Evolutionary conservation across 148 eudicot genomes (phyloP).

Genomic region (Vaccinium myrtillus): DNA sequence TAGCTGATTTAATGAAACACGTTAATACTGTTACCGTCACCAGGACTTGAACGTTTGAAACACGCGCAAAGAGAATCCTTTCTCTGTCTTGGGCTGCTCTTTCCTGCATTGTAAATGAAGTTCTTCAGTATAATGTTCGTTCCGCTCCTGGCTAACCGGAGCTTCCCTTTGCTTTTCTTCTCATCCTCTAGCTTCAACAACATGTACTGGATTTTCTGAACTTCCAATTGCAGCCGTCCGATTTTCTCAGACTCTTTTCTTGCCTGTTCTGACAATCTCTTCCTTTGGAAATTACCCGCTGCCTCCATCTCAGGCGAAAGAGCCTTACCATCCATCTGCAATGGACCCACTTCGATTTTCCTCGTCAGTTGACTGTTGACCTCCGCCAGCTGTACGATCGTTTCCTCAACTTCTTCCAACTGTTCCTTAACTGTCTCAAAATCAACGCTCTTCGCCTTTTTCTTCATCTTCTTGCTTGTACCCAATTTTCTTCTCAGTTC

Average conservation of each 20-base stretch:
- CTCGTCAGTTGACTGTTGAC: slow-evolving; percentile 51
- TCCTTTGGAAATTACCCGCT: slow-evolving; percentile 30
- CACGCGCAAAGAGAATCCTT: not conserved
- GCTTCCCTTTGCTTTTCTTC: slow-evolving; percentile 50
- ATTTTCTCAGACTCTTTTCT: slow-evolving; percentile 74
- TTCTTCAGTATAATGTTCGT: slow-evolving; percentile 32
- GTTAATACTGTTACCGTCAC: slow-evolving; percentile 21
- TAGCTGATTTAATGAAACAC: not conserved
- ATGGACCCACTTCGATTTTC: slow-evolving; percentile 43
- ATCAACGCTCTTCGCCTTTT: slow-evolving; percentile 45
- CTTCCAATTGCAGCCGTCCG: slow-evolving; percentile 57
- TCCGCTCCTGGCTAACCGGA: slow-evolving; percentile 34
- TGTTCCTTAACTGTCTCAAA: slow-evolving; percentile 53
- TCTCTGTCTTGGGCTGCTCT: slow-evolving; percentile 15
- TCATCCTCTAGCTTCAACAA: slow-evolving; percentile 63
- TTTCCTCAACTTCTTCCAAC: slow-evolving; percentile 63
- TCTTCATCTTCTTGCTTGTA: slow-evolving; percentile 44
- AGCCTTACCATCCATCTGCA: slow-evolving; percentile 23
- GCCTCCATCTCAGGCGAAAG: slow-evolving; percentile 36
- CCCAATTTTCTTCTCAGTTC: slow-evolving; percentile 60
- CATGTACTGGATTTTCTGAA: slow-evolving; percentile 65
- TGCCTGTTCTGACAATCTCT: slow-evolving; percentile 55
- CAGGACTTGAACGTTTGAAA: slow-evolving; percentile 23
- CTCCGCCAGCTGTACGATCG: slow-evolving; percentile 52
- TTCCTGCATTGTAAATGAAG: slow-evolving; percentile 56